Percentiles rank a stretch among this genome's conserved stretches.
Conservation (phyloP, 306 rosid genomes). For the Prinsepia uniflora region DNA sequence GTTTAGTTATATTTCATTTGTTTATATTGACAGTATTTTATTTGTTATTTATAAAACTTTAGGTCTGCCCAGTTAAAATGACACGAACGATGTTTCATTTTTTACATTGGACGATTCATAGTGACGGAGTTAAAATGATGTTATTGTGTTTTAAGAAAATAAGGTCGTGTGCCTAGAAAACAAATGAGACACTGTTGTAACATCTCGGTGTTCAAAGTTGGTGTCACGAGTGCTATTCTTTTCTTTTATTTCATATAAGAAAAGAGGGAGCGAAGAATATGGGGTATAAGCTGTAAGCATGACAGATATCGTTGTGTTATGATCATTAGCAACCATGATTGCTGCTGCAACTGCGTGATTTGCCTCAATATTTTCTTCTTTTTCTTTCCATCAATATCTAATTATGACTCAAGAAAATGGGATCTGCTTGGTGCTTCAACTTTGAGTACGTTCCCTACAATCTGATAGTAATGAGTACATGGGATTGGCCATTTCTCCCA, state of each 20-base stretch:
- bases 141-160: no score
- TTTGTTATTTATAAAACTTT: no score
- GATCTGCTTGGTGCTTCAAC: slow-evolving; percentile 32
- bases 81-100: no score
- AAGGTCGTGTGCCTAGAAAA: no score
- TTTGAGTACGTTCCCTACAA: slow-evolving; percentile 33
- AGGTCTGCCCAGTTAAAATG: no score
- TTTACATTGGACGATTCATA: no score
- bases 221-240: no score
- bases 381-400: slow-evolving; percentile 18
- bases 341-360: slow-evolving; percentile 7
- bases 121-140: no score
- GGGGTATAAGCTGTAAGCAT: slow-evolving; percentile 12
- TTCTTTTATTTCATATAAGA: neutral
- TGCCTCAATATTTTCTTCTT: neutral
- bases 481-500: neutral
- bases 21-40: no score
- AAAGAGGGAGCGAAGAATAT: slow-evolving; percentile 21
- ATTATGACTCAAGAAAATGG: slow-evolving; percentile 26
- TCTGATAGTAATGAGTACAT: slow-evolving; percentile 24
- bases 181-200: no score
- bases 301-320: slow-evolving; percentile 2
- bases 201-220: no score
- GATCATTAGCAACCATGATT: slow-evolving; percentile 26
- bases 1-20: no score